Evolutionary conservation across 169 alveolate genomes (phyloP), one percentile per base, ranked within the genome.

Genomic region (Neospora caninum): DNA sequence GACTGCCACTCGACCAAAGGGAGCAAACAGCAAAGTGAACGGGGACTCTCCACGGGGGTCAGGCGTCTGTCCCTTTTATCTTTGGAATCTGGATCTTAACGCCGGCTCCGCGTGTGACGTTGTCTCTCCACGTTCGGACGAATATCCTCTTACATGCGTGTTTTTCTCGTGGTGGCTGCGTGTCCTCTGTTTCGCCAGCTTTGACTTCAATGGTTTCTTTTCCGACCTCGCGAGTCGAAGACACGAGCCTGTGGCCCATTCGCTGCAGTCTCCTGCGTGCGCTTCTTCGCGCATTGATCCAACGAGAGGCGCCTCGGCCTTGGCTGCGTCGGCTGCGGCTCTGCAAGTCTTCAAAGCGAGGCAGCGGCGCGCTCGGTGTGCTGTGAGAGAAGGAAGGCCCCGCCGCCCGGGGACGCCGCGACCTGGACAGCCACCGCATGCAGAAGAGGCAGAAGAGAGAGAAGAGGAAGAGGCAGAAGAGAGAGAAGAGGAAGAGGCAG

Each of bases 401-500:
- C 25, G 73, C 34, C 73, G 73, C n/a, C 73, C 73, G n/a, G 73
- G 73, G 73, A 64, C 73, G 16, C 73, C 73, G 73, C 86, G 45
- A 43, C 86, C 45, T 16, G 39, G 39, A n/a, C 45, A 78, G 86
- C 29, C n/a, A n/a, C 9, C n/a, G 13, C 39, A n/a, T 43, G 45
- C 1, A 10, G 29, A n/a, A 38, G 49, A n/a, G 22, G 42, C 41
- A 78, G 86, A 38, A 6, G 82, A 34, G 45, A 43, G 20, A 78
- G 86, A 78, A 25, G 43, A 20, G 4, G 86, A 38, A 78, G 45
- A n/a, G 45, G 4, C 18, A 78, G 86, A n/a, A 7, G 49, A 78
- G 22, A 20, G 2, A 18, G 38, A 34, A 78, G 86, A 78, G 4
- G 86, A 38, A 78, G 45, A n/a, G 45, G 4, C 18, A 78, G 86